phyloP scores from a whole-genome alignment of 306 rosid genomes.

The Cyclanthera cordifolia region DNA sequence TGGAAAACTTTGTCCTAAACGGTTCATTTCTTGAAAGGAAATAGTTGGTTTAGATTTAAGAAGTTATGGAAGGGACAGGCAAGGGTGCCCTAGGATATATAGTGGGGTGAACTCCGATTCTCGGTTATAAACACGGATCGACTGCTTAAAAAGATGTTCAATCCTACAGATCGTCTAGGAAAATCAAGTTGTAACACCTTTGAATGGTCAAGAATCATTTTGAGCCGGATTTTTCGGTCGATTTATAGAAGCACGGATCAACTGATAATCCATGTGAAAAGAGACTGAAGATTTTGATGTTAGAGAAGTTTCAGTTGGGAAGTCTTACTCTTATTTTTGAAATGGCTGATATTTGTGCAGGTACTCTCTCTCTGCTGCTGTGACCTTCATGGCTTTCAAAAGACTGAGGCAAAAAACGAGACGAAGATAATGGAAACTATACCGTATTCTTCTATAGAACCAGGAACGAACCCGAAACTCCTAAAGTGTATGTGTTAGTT shows the following conservation, averaged over 20 bases:
- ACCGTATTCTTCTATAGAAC: not conserved
- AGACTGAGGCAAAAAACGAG: constrained; percentile 44
- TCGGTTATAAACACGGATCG: too few species aligned
- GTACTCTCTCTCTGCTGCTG: constrained; percentile 90
- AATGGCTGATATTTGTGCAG: constrained; percentile 27
- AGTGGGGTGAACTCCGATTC: too few species aligned
- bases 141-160: too few species aligned
- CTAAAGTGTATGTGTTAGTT: not conserved
- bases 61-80: too few species aligned
- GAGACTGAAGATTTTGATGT: not conserved
- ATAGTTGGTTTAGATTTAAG: not conserved
- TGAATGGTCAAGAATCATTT: too few species aligned
- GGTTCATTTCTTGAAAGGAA: not conserved
- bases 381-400: constrained; percentile 80
- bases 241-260: not conserved
- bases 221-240: not conserved
- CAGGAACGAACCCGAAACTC: not conserved
- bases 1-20: not conserved
- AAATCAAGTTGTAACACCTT: too few species aligned
- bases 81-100: too few species aligned
- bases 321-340: not conserved
- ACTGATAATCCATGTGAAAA: not conserved
- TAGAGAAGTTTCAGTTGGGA: not conserved
- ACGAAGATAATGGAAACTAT: constrained; percentile 33
- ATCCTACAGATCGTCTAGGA: not conserved